phyloP scores from a whole-genome alignment of 2,329 filamentous ascomycete genomes.

The Scorias spongiosa region DNA sequence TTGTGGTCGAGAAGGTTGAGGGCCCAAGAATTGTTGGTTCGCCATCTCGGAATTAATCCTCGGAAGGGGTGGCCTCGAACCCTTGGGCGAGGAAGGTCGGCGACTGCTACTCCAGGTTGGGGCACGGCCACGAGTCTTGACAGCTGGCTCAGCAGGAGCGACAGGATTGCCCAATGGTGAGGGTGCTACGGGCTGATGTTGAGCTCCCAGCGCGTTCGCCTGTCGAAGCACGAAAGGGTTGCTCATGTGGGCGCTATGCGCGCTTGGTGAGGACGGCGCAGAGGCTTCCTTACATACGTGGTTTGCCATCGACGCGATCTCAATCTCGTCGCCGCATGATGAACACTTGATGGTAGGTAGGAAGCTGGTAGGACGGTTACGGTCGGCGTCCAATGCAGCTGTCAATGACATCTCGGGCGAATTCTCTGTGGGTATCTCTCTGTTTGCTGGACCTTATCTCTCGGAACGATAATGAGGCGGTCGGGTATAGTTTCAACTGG shows the following conservation, averaged over 20 bases:
- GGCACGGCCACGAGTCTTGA: constrained; percentile 1
- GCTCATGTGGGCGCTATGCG: constrained; percentile 9
- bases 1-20: constrained; percentile 34
- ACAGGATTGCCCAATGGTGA: constrained; percentile 37
- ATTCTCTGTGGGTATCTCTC: not conserved
- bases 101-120: constrained; percentile 4
- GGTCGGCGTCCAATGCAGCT: constrained; percentile 10
- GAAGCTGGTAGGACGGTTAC: constrained; percentile 48
- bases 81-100: constrained; percentile 18
- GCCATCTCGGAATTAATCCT: constrained; percentile 18
- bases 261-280: constrained; percentile 4
- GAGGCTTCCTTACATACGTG: constrained; percentile 46
- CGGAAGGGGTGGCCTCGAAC: constrained; percentile 9
- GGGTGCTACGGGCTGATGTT: constrained; percentile 1
- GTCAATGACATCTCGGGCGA: constrained; percentile 14
- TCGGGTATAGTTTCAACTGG: not conserved
- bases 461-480: constrained; percentile 2
- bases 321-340: constrained; percentile 58
- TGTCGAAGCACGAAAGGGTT: constrained; percentile 13
- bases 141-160: constrained; percentile 43
- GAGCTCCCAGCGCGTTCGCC: constrained; percentile 2
- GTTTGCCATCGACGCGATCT: constrained; percentile 74
- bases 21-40: constrained; percentile 16
- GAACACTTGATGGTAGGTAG: constrained; percentile 82
- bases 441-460: not conserved